phyloP scores from a whole-genome alignment of 1,139 yeast genomes.

The Saccharomyces hybrid region DNA sequence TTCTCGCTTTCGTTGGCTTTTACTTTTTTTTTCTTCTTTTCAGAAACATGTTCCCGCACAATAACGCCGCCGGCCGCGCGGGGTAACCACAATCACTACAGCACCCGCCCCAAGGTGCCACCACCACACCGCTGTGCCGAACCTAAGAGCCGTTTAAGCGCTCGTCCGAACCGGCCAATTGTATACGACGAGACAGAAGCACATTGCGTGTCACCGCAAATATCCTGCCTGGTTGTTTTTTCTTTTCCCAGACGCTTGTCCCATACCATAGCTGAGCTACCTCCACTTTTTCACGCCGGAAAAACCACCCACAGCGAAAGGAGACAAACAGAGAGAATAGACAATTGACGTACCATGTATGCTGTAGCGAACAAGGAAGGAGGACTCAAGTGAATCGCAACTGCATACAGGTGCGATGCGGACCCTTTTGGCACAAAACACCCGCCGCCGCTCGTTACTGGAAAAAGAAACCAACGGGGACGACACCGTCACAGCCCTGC shows the following conservation, averaged over 20 bases:
- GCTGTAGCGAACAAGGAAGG: not conserved
- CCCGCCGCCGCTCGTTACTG: not conserved
- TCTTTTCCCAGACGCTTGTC: not conserved
- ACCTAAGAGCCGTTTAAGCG: not conserved
- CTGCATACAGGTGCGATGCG: not conserved
- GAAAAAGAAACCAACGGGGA: not conserved
- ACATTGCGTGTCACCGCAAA: not conserved
- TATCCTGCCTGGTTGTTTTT: not conserved
- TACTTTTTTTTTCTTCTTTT: conserved; percentile 1
- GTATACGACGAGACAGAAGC: not conserved
- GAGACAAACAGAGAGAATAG: too few relatives aligned
- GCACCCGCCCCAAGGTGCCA: not conserved
- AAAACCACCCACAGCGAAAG: too few relatives aligned
- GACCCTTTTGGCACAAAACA: not conserved
- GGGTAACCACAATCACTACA: not conserved
- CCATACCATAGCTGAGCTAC: too few relatives aligned
- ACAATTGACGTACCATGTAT: not conserved
- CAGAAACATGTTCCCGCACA: not conserved
- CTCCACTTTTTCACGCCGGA: too few relatives aligned
- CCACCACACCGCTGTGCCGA: not conserved
- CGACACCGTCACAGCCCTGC: not conserved
- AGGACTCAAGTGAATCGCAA: not conserved
- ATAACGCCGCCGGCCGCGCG: not conserved
- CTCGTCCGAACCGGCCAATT: not conserved
- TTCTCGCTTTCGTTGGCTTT: conserved; percentile 1